Conservation (phyloP, 2,329 filamentous ascomycete species). For the Talaromyces sp. region DNA sequence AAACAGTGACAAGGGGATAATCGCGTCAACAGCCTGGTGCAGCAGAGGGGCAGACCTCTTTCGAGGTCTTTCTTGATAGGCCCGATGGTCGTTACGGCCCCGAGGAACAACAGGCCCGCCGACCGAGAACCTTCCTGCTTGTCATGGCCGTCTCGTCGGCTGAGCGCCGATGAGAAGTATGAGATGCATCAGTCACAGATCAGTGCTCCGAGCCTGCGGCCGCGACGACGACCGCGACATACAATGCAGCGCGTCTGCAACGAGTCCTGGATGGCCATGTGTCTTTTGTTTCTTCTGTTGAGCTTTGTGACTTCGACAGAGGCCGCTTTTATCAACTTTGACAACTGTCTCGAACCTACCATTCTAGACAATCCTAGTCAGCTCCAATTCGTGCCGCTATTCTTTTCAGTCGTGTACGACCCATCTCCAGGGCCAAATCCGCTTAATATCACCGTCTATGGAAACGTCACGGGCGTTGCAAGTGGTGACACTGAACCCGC, state of each 20-base stretch:
- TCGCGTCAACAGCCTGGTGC: conserved; percentile 33
- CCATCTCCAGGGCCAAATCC: conserved; percentile 55
- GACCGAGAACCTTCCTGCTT: conserved; percentile 6
- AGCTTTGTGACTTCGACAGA: conserved; percentile 35
- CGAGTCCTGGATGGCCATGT: neutral
- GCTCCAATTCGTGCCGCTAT: conserved; percentile 76
- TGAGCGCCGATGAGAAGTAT: neutral
- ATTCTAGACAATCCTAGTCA: conserved; percentile 55
- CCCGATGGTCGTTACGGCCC: conserved; percentile 28
- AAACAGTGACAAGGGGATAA: neutral
- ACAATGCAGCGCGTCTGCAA: neutral
- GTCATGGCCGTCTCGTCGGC: conserved; percentile 4
- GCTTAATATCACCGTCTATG: conserved; percentile 76
- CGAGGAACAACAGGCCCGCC: conserved; percentile 20
- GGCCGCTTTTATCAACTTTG: conserved; percentile 69
- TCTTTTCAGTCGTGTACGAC: conserved; percentile 71
- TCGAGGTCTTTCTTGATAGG: conserved; percentile 33
- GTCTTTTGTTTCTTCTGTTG: neutral
- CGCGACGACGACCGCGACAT: neutral
- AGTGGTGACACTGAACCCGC: conserved; percentile 56
- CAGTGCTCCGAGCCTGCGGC: neutral
- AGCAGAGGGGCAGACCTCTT: conserved; percentile 37
- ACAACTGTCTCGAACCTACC: conserved; percentile 70
- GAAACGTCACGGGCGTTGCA: conserved; percentile 78
- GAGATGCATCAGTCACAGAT: conserved; percentile 3